These are phyloP conservation scores for Chalciporus pseudorubinellus DNA, from an alignment of 768 basidiomycete genomes.

Conservation along the genomic window DNA sequence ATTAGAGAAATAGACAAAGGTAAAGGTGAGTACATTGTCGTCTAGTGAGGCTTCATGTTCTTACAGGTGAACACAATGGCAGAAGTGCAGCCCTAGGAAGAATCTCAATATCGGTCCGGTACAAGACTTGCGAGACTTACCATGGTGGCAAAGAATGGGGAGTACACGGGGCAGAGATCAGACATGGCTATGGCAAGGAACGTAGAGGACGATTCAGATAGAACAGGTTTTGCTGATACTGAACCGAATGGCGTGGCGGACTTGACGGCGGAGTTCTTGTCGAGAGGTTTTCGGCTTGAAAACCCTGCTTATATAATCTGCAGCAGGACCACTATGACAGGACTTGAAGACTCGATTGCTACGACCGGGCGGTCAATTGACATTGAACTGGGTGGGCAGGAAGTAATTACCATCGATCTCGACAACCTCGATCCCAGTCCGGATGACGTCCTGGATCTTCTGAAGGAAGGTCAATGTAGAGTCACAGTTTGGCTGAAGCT, in stretches of 20 bases:
- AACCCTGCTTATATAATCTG: neutral
- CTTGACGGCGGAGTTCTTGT: neutral
- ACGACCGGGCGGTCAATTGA: constrained; percentile 46
- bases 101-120: constrained; percentile 8
- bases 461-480: constrained; percentile 69
- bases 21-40: neutral
- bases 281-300: no score
- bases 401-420: constrained; percentile 87
- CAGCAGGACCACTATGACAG: neutral
- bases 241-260: neutral
- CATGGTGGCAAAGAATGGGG: constrained; percentile 98
- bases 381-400: constrained; percentile 78
- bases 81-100: constrained; percentile 82
- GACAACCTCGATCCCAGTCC: constrained; percentile 80
- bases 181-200: constrained; percentile 44
- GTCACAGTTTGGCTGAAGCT: constrained; percentile 79
- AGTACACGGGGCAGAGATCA: constrained; percentile 90
- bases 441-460: constrained; percentile 68
- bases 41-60: constrained; percentile 26
- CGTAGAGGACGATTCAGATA: no score
- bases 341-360: neutral
- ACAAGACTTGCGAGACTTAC: constrained; percentile 42
- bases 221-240: no score
- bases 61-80: constrained; percentile 98
- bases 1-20: neutral